phyloP scores from a whole-genome alignment of 2,329 filamentous ascomycete genomes.

The Venturia nashicola region DNA sequence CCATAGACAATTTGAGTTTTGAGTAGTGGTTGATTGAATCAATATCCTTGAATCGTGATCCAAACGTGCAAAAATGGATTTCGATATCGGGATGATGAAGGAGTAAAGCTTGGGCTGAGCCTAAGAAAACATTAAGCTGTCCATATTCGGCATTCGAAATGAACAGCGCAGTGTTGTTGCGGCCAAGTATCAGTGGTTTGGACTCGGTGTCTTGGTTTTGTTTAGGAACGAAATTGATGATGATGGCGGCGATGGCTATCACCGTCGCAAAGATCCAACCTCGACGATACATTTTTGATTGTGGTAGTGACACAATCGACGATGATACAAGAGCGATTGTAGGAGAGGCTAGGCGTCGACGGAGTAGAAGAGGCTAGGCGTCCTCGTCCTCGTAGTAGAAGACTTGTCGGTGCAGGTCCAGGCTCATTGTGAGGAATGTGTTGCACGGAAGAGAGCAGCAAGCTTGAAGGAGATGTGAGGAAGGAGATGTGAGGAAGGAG shows the following conservation, averaged over 20 bases:
- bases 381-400: no score
- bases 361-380: no score
- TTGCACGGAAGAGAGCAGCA: no score
- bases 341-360: no score
- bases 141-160: constrained; percentile 6
- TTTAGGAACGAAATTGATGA: neutral
- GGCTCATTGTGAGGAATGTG: no score
- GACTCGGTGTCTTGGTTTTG: neutral
- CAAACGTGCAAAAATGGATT: constrained; percentile 5
- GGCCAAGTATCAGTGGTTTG: neutral
- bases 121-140: constrained; percentile 1
- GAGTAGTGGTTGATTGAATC: neutral
- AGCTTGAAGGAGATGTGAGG: no score
- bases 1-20: neutral
- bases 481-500: no score
- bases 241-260: neutral
- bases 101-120: neutral
- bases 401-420: no score
- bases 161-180: constrained; percentile 5
- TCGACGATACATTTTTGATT: neutral
- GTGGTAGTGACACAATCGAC: neutral
- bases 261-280: neutral
- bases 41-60: neutral
- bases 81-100: constrained; percentile 2
- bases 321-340: neutral